These are phyloP conservation scores for Erucastrum elatum DNA, from an alignment of 345 rosid species.

Conservation along the genomic window DNA sequence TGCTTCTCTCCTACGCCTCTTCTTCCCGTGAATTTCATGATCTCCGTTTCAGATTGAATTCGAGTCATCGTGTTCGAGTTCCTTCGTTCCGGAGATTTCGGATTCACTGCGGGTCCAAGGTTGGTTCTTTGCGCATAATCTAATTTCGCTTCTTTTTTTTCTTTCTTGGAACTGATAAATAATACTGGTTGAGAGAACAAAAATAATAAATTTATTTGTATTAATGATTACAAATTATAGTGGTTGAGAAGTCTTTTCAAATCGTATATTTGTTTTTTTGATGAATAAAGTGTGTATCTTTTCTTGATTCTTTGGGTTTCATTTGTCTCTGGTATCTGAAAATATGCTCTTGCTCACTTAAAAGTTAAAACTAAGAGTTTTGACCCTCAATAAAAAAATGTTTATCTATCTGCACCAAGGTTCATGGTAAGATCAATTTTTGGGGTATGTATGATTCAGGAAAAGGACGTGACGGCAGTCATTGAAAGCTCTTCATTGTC, in stretches of 20 bases:
- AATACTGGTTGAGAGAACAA: neutral
- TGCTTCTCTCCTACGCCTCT: conserved; percentile 17
- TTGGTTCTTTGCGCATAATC: neutral
- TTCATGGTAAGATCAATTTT: neutral
- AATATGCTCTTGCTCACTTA: neutral
- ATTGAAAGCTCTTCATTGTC: conserved; percentile 53
- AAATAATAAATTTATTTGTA: neutral
- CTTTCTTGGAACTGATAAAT: neutral
- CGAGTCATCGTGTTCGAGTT: neutral
- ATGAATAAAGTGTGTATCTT: conserved; percentile 6
- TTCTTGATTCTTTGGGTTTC: conserved; percentile 8
- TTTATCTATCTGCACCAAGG: no score
- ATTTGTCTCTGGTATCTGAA: neutral
- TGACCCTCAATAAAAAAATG: neutral
- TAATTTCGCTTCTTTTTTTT: neutral
- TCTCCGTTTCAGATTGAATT: neutral
- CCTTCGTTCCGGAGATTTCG: conserved; percentile 15
- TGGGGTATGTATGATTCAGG: conserved; percentile 51
- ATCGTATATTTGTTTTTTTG: neutral
- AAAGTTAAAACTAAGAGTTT: neutral
- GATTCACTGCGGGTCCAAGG: conserved; percentile 36
- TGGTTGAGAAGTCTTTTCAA: neutral
- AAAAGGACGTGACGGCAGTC: conserved; percentile 50
- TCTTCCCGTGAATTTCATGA: neutral
- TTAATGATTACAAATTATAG: neutral